These are phyloP conservation scores for Fragosphaeria purpurea DNA, from an alignment of 2,329 filamentous ascomycete genomes.

Conservation along the genomic window DNA sequence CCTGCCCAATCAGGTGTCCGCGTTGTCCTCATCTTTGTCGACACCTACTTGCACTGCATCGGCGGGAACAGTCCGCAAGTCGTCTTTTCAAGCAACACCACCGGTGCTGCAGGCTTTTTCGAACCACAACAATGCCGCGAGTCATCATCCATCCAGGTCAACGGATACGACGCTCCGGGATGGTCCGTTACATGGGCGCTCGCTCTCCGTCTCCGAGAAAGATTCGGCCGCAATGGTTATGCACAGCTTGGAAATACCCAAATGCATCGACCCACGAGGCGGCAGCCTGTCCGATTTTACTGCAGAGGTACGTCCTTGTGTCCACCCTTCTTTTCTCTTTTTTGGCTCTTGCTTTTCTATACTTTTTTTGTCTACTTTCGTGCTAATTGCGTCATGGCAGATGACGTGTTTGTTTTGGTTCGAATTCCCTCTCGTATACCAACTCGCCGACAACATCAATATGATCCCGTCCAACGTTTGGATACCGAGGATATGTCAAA, in stretches of 20 bases:
- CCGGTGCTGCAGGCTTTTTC: too few species aligned
- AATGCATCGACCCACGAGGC: slow-evolving; percentile 63
- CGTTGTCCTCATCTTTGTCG: too few species aligned
- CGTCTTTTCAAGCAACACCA: too few species aligned
- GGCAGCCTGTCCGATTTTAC: slow-evolving; percentile 75
- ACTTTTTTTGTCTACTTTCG: neutral
- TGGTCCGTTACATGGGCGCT: too few species aligned
- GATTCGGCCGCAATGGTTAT: slow-evolving; percentile 36
- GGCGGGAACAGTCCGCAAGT: too few species aligned
- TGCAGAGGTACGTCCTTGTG: slow-evolving; percentile 53
- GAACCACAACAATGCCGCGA: too few species aligned
- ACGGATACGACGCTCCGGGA: too few species aligned
- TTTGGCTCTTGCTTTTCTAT: too few species aligned
- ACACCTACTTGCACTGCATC: too few species aligned
- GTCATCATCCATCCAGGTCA: too few species aligned
- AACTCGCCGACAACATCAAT: slow-evolving; percentile 57
- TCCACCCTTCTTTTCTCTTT: neutral
- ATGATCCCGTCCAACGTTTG: slow-evolving; percentile 27
- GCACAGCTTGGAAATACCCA: slow-evolving; percentile 61
- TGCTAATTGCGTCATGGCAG: slow-evolving; percentile 31
- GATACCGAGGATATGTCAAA: slow-evolving; percentile 49
- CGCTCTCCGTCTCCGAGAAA: slow-evolving; percentile 22
- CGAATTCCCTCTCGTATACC: slow-evolving; percentile 71
- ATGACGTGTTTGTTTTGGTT: slow-evolving; percentile 98
- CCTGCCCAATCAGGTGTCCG: too few species aligned